Conservation (phyloP, 106 monocot species). For the Xerophyta viscosa region DNA sequence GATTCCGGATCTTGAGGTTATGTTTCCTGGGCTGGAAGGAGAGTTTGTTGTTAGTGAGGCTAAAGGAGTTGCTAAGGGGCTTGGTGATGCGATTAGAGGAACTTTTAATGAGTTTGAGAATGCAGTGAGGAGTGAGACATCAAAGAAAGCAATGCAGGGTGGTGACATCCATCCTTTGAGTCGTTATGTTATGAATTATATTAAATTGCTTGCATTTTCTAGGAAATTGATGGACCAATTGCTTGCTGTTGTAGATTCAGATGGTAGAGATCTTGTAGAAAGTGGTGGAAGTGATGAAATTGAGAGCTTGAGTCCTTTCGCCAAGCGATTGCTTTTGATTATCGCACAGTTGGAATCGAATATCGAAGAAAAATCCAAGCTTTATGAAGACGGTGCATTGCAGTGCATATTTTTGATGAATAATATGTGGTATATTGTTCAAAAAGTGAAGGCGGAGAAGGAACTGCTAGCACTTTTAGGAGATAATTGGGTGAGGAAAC, state of each 20-base stretch:
- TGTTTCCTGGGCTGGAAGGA: constrained; percentile 21
- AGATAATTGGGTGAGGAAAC: constrained; percentile 51
- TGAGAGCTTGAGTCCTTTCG: constrained; percentile 29
- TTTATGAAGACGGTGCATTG: constrained; percentile 56
- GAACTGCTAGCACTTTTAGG: constrained; percentile 45
- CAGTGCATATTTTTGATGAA: constrained; percentile 69
- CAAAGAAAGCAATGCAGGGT: constrained; percentile 18
- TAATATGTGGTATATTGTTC: constrained; percentile 54
- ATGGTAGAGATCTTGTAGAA: not conserved
- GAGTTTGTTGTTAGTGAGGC: constrained; percentile 25
- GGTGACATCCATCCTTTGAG: constrained; percentile 53
- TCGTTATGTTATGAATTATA: constrained; percentile 59
- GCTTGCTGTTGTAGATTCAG: constrained; percentile 7
- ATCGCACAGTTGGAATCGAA: constrained; percentile 56
- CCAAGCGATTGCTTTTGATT: constrained; percentile 19
- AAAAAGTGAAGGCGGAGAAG: constrained; percentile 51
- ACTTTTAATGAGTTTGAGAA: constrained; percentile 40
- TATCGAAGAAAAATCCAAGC: constrained; percentile 64
- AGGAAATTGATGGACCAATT: constrained; percentile 18
- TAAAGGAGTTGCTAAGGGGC: constrained; percentile 24
- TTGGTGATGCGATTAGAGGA: constrained; percentile 36
- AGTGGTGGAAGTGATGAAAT: constrained; percentile 9
- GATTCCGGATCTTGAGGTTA: constrained; percentile 24
- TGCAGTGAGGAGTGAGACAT: constrained; percentile 23
- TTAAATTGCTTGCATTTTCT: constrained; percentile 38